Conservation (phyloP, 139 green algal species). For the Edaphochlamys debaryana region DNA sequence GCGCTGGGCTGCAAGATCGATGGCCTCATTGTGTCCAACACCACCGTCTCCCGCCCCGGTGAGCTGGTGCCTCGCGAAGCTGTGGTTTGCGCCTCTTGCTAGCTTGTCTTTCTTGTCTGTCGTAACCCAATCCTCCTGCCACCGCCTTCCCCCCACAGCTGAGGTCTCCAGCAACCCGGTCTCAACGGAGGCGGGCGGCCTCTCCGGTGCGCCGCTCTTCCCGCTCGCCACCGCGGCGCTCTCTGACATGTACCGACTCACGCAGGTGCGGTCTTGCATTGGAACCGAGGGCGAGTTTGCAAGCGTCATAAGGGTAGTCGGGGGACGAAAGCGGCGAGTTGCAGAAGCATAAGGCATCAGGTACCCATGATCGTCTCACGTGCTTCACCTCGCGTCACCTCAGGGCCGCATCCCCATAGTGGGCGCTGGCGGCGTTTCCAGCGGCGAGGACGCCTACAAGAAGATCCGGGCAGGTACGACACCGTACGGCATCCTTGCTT, state of each 20-base stretch:
- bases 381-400: no score
- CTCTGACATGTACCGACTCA: slow-evolving; percentile 91
- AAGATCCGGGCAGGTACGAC: slow-evolving; percentile 91
- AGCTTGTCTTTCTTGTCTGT: no score
- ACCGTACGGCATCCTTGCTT: no score
- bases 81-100: no score
- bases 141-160: slow-evolving; percentile 29
- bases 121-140: no score
- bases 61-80: no score
- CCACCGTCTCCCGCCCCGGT: slow-evolving; percentile 89
- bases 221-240: slow-evolving; percentile 82
- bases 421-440: slow-evolving; percentile 82
- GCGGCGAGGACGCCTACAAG: slow-evolving; percentile 89
- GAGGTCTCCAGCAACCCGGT: slow-evolving; percentile 59
- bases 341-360: no score
- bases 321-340: no score
- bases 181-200: slow-evolving; percentile 81
- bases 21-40: slow-evolving; percentile 94
- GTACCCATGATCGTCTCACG: no score
- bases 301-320: no score
- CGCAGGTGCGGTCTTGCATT: no score
- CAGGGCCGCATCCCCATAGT: slow-evolving; percentile 90
- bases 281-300: no score
- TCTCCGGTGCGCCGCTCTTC: slow-evolving; percentile 90
- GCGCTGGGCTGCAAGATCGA: slow-evolving; percentile 76